Percentiles rank a stretch among this genome's conserved stretches.
Conservation (phyloP, 2,329 filamentous ascomycete genomes). For the Claviceps fusiformis region DNA sequence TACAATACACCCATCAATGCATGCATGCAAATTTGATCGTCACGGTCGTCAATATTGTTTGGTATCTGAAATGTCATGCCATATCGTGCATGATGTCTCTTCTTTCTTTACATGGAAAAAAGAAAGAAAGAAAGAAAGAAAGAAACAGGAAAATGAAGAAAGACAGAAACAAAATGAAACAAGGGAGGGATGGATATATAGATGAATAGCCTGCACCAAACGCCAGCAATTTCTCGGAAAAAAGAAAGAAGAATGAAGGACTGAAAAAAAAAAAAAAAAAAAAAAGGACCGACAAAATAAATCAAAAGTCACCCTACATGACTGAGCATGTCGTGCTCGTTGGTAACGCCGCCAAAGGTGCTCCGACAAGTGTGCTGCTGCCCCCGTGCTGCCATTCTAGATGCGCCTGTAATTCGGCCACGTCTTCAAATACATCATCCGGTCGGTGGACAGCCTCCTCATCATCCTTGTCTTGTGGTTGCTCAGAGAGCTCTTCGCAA, state of each 20-base stretch:
- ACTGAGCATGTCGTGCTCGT: slow-evolving; percentile 27
- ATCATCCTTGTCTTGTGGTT: slow-evolving; percentile 29
- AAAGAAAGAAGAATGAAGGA: background rate
- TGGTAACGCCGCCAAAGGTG: slow-evolving; percentile 20
- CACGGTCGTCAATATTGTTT: background rate
- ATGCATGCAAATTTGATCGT: background rate
- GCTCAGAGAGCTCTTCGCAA: slow-evolving; percentile 39
- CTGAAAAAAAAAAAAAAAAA: background rate
- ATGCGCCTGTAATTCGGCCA: slow-evolving; percentile 38
- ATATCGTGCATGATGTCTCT: background rate
- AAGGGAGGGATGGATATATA: background rate
- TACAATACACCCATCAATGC: too few relatives aligned
- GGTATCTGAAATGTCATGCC: background rate
- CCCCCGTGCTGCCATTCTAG: slow-evolving; percentile 41
- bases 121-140: background rate
- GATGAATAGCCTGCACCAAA: background rate
- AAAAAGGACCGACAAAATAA: too few relatives aligned
- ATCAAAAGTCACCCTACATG: slow-evolving; percentile 22
- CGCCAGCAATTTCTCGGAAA: background rate
- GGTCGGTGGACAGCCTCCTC: slow-evolving; percentile 36
- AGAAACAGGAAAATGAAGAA: background rate
- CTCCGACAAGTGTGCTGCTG: slow-evolving; percentile 20
- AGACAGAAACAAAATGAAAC: too few relatives aligned
- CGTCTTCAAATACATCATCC: slow-evolving; percentile 35
- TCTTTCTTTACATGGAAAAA: background rate